phyloP scores from a whole-genome alignment of 495 filamentous ascomycete species.

The Daldinia bambusicola region DNA sequence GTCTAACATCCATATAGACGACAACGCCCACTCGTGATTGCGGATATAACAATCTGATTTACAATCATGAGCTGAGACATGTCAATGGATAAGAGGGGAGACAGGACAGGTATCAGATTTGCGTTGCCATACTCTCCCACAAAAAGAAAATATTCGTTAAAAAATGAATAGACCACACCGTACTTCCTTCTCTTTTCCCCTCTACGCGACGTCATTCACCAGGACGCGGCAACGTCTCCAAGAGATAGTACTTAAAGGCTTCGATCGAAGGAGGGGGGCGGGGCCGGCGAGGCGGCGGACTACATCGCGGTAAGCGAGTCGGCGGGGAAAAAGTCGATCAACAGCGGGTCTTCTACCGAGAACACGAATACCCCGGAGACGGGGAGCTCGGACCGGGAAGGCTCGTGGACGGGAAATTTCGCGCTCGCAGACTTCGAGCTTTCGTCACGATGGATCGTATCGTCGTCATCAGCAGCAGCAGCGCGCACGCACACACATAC shows the following conservation, averaged over 20 bases:
- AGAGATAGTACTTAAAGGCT: constrained; percentile 20
- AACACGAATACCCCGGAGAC: not conserved
- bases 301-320: constrained; percentile 39
- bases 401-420: constrained; percentile 19
- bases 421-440: constrained; percentile 26
- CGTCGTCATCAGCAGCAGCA: constrained; percentile 27
- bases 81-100: not conserved
- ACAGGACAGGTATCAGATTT: not conserved
- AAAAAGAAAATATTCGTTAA: not conserved
- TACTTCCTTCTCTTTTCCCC: not conserved
- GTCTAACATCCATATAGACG: not conserved
- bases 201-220: constrained; percentile 36
- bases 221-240: constrained; percentile 34
- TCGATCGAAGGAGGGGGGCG: constrained; percentile 32
- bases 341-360: constrained; percentile 27
- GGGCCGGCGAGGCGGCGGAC: constrained; percentile 16
- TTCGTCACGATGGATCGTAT: constrained; percentile 18
- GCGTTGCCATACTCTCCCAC: constrained; percentile 12
- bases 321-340: constrained; percentile 27
- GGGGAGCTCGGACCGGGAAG: constrained; percentile 9
- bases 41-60: constrained; percentile 10
- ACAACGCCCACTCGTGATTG: constrained; percentile 7
- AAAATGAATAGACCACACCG: not conserved
- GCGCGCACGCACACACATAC: constrained; percentile 10
- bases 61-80: not conserved